These are phyloP conservation scores for Aspergillus sp. DNA, from an alignment of 2,329 filamentous ascomycete genomes.

Conservation along the genomic window DNA sequence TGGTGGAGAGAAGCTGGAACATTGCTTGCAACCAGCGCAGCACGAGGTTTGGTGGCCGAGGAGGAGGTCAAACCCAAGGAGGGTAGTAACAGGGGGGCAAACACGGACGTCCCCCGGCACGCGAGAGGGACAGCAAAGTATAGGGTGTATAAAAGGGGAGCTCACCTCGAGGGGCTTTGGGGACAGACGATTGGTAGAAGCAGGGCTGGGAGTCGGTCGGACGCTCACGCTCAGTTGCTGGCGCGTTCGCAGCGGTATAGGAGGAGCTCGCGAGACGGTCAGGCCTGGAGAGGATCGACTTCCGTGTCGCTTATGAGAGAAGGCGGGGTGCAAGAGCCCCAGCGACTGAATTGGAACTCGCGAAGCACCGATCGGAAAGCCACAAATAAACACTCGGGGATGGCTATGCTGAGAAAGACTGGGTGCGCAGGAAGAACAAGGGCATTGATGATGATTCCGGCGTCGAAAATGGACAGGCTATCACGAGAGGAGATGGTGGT, in stretches of 20 bases:
- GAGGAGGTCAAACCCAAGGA: slow-evolving; percentile 7
- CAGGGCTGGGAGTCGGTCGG: slow-evolving; percentile 12
- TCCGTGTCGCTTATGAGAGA: slow-evolving; percentile 41
- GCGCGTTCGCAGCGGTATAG: slow-evolving; percentile 23
- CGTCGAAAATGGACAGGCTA: slow-evolving; percentile 4
- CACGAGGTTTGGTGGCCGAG: slow-evolving; percentile 7
- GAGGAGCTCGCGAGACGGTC: slow-evolving; percentile 22
- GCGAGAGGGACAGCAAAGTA: slow-evolving; percentile 18
- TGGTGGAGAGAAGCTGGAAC: neutral
- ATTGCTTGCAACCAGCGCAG: slow-evolving; percentile 11
- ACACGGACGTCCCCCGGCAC: slow-evolving; percentile 16
- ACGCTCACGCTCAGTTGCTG: slow-evolving; percentile 14
- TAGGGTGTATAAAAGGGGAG: slow-evolving; percentile 15
- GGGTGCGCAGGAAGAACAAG: neutral
- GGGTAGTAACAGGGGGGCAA: slow-evolving; percentile 10
- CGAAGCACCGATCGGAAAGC: slow-evolving; percentile 6
- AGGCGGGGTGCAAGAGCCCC: slow-evolving; percentile 34
- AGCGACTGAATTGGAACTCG: slow-evolving; percentile 11
- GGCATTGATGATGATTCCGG: slow-evolving; percentile 6
- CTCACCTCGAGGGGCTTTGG: slow-evolving; percentile 19
- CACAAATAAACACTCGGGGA: neutral
- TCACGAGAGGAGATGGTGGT: slow-evolving; percentile 3
- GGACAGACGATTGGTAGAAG: slow-evolving; percentile 13
- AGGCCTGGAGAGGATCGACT: slow-evolving; percentile 33
- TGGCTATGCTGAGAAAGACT: slow-evolving; percentile 4